Percentiles rank a stretch among this genome's conserved stretches.
phyloP scores from a whole-genome alignment of 148 eudicot species.

The Camellia japonica region DNA sequence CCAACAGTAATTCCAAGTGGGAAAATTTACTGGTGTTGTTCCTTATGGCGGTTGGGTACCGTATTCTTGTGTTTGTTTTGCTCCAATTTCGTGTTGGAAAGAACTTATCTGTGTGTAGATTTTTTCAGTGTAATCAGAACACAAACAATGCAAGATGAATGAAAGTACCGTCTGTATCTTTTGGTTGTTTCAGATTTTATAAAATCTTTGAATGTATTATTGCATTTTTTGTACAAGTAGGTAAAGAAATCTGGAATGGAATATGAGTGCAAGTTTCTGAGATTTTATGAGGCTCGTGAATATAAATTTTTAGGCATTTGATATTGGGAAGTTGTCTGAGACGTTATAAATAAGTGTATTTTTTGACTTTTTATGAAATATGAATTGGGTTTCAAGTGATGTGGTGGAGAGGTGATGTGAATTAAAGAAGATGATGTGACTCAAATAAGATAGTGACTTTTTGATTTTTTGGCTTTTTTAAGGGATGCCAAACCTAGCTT shows the following conservation, averaged over 20 bases:
- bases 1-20: conserved; percentile 69
- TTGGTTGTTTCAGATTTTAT: background rate
- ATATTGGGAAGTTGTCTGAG: background rate
- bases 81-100: conserved; percentile 51
- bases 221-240: background rate
- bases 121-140: conserved; percentile 37
- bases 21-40: conserved; percentile 68
- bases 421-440: no score
- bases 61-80: conserved; percentile 58
- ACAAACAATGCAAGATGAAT: conserved; percentile 43
- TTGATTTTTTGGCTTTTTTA: no score
- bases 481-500: background rate
- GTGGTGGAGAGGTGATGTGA: no score
- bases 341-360: no score
- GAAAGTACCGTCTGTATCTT: no score
- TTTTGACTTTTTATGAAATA: no score
- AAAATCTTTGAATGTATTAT: background rate
- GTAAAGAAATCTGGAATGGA: background rate
- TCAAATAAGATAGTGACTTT: no score
- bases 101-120: conserved; percentile 31
- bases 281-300: background rate
- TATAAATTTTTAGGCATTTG: no score
- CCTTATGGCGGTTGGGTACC: conserved; percentile 79
- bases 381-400: no score
- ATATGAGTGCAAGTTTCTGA: background rate